Conservation (phyloP, 106 monocot genomes). For the Dactylorhiza incarnata region DNA sequence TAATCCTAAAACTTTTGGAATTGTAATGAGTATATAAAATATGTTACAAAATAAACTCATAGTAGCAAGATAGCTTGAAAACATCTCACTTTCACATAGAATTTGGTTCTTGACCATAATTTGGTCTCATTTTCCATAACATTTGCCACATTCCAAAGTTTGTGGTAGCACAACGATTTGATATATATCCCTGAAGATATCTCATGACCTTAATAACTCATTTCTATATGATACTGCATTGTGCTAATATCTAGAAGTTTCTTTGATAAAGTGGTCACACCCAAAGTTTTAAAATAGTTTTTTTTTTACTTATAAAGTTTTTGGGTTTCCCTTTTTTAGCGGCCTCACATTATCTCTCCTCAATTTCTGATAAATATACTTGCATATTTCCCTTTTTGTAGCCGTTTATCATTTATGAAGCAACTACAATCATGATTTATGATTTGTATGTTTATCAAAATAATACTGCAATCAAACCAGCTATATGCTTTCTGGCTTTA, state of each 20-base stretch:
- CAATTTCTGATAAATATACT: neutral
- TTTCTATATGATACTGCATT: neutral
- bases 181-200: neutral
- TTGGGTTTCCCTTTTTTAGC: neutral
- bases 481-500: neutral
- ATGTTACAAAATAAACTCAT: neutral
- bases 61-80: neutral
- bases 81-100: conserved; percentile 2
- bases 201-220: neutral
- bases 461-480: neutral
- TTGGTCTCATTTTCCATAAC: neutral
- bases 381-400: neutral
- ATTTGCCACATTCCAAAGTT: neutral
- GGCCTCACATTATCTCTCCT: neutral
- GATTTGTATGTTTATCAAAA: neutral
- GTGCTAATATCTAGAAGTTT: neutral
- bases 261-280: neutral
- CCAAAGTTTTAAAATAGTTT: neutral
- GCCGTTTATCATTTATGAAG: neutral
- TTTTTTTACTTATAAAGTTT: neutral
- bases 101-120: neutral
- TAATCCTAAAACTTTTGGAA: neutral
- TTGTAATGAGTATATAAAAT: neutral
- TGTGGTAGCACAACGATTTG: neutral
- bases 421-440: neutral